A percentile compares a stretch with the other conserved stretches of the same genome.
phyloP scores from a whole-genome alignment of 805 yeast species.

The Saturnispora besseyi region DNA sequence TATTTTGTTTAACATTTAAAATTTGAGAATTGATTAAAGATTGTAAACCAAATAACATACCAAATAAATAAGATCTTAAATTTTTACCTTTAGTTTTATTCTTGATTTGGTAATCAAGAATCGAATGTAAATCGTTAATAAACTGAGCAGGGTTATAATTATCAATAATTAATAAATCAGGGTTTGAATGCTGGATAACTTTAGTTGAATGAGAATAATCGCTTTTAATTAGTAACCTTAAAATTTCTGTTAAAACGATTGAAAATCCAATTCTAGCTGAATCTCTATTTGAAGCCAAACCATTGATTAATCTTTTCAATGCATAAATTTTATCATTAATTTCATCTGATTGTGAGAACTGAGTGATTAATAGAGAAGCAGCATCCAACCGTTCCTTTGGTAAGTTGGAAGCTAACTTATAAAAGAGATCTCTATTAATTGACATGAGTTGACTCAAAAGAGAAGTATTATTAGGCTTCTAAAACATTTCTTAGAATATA shows the following conservation, averaged over 20 bases:
- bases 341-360: constrained; percentile 37
- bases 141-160: constrained; percentile 32
- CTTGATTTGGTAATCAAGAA: constrained; percentile 33
- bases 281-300: constrained; percentile 73
- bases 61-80: constrained; percentile 71
- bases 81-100: constrained; percentile 63
- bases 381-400: constrained; percentile 64
- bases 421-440: constrained; percentile 69
- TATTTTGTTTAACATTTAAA: constrained; percentile 20
- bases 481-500: not conserved
- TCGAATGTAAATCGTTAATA: constrained; percentile 28
- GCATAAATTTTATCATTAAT: constrained; percentile 75
- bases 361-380: constrained; percentile 56
- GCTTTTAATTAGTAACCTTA: constrained; percentile 26
- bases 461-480: not conserved
- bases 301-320: constrained; percentile 65
- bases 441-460: constrained; percentile 25
- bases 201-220: not conserved
- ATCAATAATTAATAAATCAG: constrained; percentile 11
- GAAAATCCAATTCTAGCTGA: constrained; percentile 85
- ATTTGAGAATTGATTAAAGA: constrained; percentile 52
- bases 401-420: constrained; percentile 66
- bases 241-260: constrained; percentile 70
- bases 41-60: constrained; percentile 78
- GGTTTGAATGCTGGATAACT: not conserved